phyloP scores from a whole-genome alignment of 78 protist genomes.

The Trichosphaerium sp. region DNA sequence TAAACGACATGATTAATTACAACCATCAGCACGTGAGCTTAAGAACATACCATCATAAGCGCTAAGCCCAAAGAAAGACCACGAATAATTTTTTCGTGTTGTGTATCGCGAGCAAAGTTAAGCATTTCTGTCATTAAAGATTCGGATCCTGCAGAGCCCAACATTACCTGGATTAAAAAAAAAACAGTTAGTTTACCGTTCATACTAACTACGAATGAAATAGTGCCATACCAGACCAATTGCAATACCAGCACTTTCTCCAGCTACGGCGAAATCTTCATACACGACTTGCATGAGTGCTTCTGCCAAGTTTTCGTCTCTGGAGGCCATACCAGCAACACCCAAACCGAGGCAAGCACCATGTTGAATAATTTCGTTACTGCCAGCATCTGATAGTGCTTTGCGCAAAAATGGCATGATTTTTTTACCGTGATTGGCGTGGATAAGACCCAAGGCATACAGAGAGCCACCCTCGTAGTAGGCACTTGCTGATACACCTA shows the following conservation, averaged over 20 bases:
- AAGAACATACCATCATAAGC: constrained; percentile 31
- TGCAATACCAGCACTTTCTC: constrained; percentile 94
- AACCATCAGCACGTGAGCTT: neutral
- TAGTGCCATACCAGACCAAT: constrained; percentile 92
- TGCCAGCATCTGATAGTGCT: constrained; percentile 1
- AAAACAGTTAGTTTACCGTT: too few relatives aligned
- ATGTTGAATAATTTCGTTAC: constrained; percentile 76
- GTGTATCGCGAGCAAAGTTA: constrained; percentile 88
- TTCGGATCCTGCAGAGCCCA: constrained; percentile 73
- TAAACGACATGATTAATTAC: too few relatives aligned
- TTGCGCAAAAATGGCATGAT: neutral
- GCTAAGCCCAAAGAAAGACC: constrained; percentile 84
- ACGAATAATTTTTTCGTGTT: constrained; percentile 95
- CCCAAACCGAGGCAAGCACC: constrained; percentile 97
- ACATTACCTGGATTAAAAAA: too few relatives aligned
- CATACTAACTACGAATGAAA: too few relatives aligned
- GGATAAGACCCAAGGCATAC: constrained; percentile 95
- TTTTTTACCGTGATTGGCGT: constrained; percentile 82
- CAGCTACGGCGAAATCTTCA: constrained; percentile 83
- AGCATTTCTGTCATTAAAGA: constrained; percentile 76
- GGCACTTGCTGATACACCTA: constrained; percentile 45
- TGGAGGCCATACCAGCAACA: constrained; percentile 79
- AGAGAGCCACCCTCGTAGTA: constrained; percentile 93
- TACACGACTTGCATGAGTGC: constrained; percentile 50
- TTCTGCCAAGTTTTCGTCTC: constrained; percentile 43